These are phyloP conservation scores for Brasilioporus rufonigricans DNA, from an alignment of 768 basidiomycete genomes.

Conservation along the genomic window DNA sequence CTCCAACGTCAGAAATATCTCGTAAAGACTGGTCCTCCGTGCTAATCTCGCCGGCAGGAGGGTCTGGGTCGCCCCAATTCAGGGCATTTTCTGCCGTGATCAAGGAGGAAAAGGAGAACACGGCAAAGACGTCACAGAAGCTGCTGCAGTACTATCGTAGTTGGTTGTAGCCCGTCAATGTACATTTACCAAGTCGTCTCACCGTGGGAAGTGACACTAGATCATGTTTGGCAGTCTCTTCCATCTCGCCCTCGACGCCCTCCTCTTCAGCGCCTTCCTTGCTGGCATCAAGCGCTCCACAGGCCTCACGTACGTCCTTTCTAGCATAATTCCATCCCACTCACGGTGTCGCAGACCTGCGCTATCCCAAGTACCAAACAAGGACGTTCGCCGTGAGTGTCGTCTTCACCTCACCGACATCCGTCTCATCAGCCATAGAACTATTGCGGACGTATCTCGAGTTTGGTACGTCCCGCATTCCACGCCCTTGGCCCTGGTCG, in stretches of 20 bases:
- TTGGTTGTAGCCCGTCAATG: constrained; percentile 9
- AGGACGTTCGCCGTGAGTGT: constrained; percentile 79
- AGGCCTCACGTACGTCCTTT: constrained; percentile 70
- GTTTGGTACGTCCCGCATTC: constrained; percentile 52
- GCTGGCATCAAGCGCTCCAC: constrained; percentile 85
- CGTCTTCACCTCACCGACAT: background rate
- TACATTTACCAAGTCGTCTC: too few relatives aligned
- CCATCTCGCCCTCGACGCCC: constrained; percentile 73
- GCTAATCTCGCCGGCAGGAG: constrained; percentile 39
- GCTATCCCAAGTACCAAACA: constrained; percentile 76
- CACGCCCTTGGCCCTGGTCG: background rate
- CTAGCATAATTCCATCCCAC: background rate
- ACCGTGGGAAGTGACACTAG: constrained; percentile 19
- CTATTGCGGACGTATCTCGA: constrained; percentile 77
- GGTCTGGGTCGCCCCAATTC: constrained; percentile 63
- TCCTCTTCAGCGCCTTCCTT: constrained; percentile 76
- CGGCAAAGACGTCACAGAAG: constrained; percentile 37
- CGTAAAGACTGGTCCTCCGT: constrained; percentile 7
- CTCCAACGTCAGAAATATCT: constrained; percentile 52
- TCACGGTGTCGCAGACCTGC: constrained; percentile 52
- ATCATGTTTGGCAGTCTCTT: constrained; percentile 39
- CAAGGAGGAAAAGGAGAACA: constrained; percentile 74
- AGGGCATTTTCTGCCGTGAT: constrained; percentile 67
- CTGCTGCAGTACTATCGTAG: constrained; percentile 36
- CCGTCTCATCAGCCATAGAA: constrained; percentile 41